Evolutionary conservation across 305 asterid species (phyloP).

Genomic region (Fraxinus ornus): DNA sequence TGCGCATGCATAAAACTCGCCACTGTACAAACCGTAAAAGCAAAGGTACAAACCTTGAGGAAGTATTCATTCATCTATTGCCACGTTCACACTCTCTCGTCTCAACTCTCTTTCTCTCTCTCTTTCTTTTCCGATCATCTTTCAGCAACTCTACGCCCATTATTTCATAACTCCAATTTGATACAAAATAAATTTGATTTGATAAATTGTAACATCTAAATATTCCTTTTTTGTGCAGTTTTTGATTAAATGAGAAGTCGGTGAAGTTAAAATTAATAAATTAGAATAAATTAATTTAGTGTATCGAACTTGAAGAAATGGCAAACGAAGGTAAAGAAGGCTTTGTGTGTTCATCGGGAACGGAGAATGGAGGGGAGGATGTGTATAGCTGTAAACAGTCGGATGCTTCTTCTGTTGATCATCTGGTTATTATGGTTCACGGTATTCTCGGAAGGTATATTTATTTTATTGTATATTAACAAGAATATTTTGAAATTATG

Average conservation of each 20-base stretch:
- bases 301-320: background rate
- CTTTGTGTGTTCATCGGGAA: constrained; percentile 35
- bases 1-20: background rate
- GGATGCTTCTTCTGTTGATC: constrained; percentile 42
- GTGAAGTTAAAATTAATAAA: background rate
- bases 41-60: background rate
- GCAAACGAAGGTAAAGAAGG: background rate
- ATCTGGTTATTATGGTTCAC: constrained; percentile 49
- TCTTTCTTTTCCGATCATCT: background rate
- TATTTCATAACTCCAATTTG: background rate
- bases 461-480: background rate
- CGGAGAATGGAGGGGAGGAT: constrained; percentile 39
- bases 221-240: background rate
- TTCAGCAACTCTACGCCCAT: background rate
- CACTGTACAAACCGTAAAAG: constrained; percentile 24
- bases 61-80: background rate
- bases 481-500: background rate
- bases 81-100: constrained; percentile 4
- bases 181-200: background rate
- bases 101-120: background rate
- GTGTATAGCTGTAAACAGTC: constrained; percentile 32
- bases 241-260: constrained; percentile 22
- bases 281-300: background rate
- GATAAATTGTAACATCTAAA: background rate
- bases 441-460: constrained; percentile 54